Evolutionary conservation across 176 grass and related monocot genomes (phyloP), one percentile per base, ranked within the genome.

Genomic region (Cenchrus purpureus): DNA sequence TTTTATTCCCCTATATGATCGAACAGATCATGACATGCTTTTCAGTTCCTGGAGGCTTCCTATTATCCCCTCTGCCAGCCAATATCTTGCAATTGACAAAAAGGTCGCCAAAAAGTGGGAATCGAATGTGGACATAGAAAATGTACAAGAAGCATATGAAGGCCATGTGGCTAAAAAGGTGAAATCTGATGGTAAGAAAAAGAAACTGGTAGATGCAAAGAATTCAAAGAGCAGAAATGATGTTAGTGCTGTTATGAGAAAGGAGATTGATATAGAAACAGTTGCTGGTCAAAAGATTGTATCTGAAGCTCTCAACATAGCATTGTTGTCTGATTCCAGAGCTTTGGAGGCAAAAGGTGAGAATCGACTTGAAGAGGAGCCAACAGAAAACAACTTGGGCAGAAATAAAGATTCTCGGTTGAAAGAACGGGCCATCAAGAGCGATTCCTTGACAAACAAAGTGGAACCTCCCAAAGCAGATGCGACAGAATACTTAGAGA

Each of bases 11-110:
- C 80, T 73, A 48, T 58, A 86, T 77, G 60, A 77, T 79, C 40
- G 12, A 89, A 83, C 90, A 99, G 97, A 85, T 88, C 82, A 99
- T 99, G 94, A 92, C 97, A 67, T 87, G 91, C 84, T 86, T 88
- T 84, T 63, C 81, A 58, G 58, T 91, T 86, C 97, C 97, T 89
- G 97, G 86, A 83, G 88, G 86, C 32, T 79, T 77, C 84, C 76
- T 96, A 54, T 79, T 99, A 61, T 99, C 97, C 58, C 97, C 97
- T 42, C 77, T 99, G 49, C 88, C 65, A 12, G 82, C 43, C 66
- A 85, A 86, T 90, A 42, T 94, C 19, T 57, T 89, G 48, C 87
- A 92, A 77, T 85, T 98, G 78, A 84, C 86, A 64, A 89, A 87
- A 96, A 91, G 71, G 76, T 85, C 34, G 78, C 82, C 67, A 92